Percentiles rank a stretch among this genome's conserved stretches.
phyloP scores from a whole-genome alignment of 2,329 filamentous ascomycete species.

The Akanthomyces dipterigenus region DNA sequence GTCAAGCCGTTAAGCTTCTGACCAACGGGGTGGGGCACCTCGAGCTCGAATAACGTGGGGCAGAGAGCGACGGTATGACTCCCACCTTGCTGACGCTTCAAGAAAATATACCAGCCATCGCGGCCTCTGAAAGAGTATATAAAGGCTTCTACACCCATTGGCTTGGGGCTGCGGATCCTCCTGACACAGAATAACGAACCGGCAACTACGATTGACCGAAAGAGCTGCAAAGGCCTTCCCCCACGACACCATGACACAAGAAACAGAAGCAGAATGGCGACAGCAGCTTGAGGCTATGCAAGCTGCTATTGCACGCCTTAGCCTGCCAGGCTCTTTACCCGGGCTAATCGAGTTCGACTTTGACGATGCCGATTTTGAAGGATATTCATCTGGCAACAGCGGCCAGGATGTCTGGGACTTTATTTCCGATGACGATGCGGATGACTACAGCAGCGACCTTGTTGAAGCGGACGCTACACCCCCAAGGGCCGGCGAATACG shows the following conservation, averaged over 20 bases:
- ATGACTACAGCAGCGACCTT: slow-evolving; percentile 58
- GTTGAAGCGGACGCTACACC: slow-evolving; percentile 38
- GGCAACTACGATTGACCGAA: neutral
- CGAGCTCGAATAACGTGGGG: slow-evolving; percentile 2
- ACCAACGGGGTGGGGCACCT: neutral
- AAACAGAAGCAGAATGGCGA: slow-evolving; percentile 65
- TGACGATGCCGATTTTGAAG: slow-evolving; percentile 57
- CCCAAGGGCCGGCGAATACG: slow-evolving; percentile 35
- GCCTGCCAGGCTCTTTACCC: slow-evolving; percentile 34
- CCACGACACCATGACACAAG: slow-evolving; percentile 12
- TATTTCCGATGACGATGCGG: slow-evolving; percentile 67
- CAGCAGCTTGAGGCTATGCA: slow-evolving; percentile 81
- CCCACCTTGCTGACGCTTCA: neutral
- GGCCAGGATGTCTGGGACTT: slow-evolving; percentile 90
- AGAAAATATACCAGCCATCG: neutral
- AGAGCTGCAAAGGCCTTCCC: neutral
- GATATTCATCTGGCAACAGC: slow-evolving; percentile 50
- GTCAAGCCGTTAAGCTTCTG: neutral
- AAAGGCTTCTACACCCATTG: neutral
- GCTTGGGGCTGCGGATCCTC: neutral
- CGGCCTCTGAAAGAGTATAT: neutral
- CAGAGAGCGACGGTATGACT: slow-evolving; percentile 7
- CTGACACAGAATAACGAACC: neutral
- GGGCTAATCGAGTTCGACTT: slow-evolving; percentile 43
- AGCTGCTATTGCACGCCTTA: slow-evolving; percentile 69